Percentiles rank a stretch among this genome's conserved stretches.
Evolutionary conservation across 1,139 yeast species (phyloP).

Genomic region (Kurtzmaniella quercitrusa): DNA sequence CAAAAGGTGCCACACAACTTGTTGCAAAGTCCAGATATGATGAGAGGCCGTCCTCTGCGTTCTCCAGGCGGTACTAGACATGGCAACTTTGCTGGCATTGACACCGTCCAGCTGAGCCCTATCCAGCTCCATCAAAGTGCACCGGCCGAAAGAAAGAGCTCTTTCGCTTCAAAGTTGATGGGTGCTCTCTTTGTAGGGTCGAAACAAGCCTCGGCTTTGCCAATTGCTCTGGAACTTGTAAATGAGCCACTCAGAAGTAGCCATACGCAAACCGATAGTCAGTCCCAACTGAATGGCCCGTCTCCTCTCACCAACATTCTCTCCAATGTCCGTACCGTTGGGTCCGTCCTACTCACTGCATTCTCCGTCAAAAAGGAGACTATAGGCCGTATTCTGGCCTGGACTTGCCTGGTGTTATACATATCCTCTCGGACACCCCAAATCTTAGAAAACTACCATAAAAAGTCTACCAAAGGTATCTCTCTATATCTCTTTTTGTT

Average conservation of each 20-base stretch:
- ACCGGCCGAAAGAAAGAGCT: neutral
- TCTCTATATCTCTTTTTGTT: constrained; percentile 32
- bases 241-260: too few species aligned
- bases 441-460: constrained; percentile 36
- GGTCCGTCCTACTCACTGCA: neutral
- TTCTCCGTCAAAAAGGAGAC: neutral
- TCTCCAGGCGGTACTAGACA: neutral
- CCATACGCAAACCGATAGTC: neutral
- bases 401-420: constrained; percentile 73
- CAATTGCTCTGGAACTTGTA: too few species aligned
- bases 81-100: neutral
- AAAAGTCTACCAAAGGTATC: constrained; percentile 33
- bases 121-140: neutral
- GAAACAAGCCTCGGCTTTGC: constrained; percentile 10
- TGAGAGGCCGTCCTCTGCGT: constrained; percentile 9
- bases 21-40: constrained; percentile 21
- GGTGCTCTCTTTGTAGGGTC: constrained; percentile 4
- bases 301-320: constrained; percentile 6
- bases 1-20: constrained; percentile 22
- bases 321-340: neutral
- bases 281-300: constrained; percentile 1
- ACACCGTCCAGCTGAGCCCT: neutral
- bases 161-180: constrained; percentile 4
- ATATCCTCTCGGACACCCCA: constrained; percentile 79
- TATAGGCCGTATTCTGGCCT: constrained; percentile 58